Evolutionary conservation across 2,329 filamentous ascomycete species (phyloP), one percentile per base, ranked within the genome.

Genomic region (Penicillium digitatum): DNA sequence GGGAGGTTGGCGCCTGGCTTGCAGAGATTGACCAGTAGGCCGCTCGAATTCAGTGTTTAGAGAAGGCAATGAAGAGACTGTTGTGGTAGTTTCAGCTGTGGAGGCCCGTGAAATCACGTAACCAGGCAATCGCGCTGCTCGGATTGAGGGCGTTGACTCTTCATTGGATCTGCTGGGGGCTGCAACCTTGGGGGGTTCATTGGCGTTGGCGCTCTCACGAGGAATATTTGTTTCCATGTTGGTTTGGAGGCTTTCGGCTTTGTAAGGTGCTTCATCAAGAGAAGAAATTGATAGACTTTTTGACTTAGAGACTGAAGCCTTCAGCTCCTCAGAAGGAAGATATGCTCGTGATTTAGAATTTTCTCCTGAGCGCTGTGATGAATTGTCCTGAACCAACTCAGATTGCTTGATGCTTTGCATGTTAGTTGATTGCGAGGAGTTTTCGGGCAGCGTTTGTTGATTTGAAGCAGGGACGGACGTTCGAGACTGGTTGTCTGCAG

Each of bases 71-170:
- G 68, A 62, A 48, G 71, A 84, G 75, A 57, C 77, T 71, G 68
- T 79, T 69, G 59, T 70, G 34, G 67, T 71, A 54, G 72, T 78
- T 64, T 70, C 76, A 50, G 66, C 72, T 16, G 76, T 75, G 12
- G 75, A 70, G 29, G 70, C 67, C 47, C 73, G 72, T 12, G 76
- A 74, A 31, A 71, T 62, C n/a, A 65, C 66, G 61, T 74, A 75
- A 14, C 74, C 74, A 8, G 78, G 77, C 26, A 80, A 63, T 62
- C 78, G 75, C 48, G 74, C 76, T 55, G 78, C 72, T 42, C 70
- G 74, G 32, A 77, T 67, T n/a, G 73, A 69, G 12, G 71, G 63
- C 5, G 67, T 65, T 16, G 71, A 58, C 59, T 72, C 76, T 32
- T 72, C 67, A 38, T 56, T 67, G 22, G 68, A 53, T 37, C 66